Evolutionary conservation across 73 alveolate genomes (phyloP).

Genomic region (Paramecium biaurelia): DNA sequence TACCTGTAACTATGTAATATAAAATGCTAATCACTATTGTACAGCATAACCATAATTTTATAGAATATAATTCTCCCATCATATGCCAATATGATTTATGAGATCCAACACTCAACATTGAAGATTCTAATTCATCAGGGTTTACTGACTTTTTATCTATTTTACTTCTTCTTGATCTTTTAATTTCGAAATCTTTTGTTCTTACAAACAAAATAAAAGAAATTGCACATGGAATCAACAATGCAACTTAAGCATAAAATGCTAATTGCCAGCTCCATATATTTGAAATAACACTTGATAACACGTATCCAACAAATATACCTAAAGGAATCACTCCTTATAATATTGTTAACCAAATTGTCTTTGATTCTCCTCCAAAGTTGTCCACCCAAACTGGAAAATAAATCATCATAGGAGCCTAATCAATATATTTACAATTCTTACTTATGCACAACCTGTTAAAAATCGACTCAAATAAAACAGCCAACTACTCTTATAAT

Average conservation of each 20-base stretch:
- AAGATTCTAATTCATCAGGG: not conserved
- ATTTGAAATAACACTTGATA: conserved; percentile 40
- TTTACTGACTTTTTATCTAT: not conserved
- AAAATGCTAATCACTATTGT: conserved; percentile 80
- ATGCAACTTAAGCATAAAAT: conserved; percentile 2
- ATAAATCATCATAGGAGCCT: conserved; percentile 67
- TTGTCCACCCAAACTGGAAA: conserved; percentile 82
- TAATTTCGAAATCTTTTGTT: conserved; percentile 39
- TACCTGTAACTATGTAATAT: conserved; percentile 91
- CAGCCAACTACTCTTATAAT: not conserved
- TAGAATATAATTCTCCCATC: not conserved
- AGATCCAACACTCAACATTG: not conserved
- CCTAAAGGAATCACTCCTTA: conserved; percentile 63
- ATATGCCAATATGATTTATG: not conserved
- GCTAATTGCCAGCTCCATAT: conserved; percentile 19
- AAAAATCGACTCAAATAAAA: conserved; percentile 10
- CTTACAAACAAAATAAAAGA: not conserved
- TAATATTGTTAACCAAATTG: conserved; percentile 54
- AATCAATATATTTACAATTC: not conserved
- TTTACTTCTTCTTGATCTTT: not conserved
- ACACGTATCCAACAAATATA: conserved; percentile 57
- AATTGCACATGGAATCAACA: conserved; percentile 4
- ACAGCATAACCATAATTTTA: conserved; percentile 53
- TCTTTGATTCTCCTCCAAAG: conserved; percentile 52
- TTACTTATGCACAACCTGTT: conserved; percentile 34